Evolutionary conservation across 805 yeast genomes (phyloP).

Genomic region (Candida sanyiensis): DNA sequence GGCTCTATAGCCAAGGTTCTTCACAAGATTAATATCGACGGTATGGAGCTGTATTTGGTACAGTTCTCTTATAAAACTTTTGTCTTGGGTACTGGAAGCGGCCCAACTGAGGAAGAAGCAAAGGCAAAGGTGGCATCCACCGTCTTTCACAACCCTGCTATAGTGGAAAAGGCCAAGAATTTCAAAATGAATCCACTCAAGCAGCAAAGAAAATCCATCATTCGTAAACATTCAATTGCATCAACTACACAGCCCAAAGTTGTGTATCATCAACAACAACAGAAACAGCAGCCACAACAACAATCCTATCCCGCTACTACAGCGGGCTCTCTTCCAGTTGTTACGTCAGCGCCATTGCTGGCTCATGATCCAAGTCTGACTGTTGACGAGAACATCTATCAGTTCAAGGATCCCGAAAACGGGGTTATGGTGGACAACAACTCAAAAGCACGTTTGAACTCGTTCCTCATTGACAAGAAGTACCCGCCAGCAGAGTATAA

Average conservation of each 20-base stretch:
- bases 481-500: constrained; percentile 16
- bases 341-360: not conserved
- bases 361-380: constrained; percentile 2
- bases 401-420: constrained; percentile 1
- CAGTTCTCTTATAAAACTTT: not conserved
- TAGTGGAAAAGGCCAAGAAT: constrained; percentile 3
- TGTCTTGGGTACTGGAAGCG: constrained; percentile 7
- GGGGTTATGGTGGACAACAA: constrained; percentile 11
- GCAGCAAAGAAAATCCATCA: constrained; percentile 3
- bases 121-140: constrained; percentile 3
- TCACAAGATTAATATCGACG: not conserved
- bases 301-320: not conserved
- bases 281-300: not conserved
- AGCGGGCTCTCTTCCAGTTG: not conserved
- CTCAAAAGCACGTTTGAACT: constrained; percentile 16
- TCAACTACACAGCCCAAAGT: too few species aligned
- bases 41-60: not conserved
- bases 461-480: constrained; percentile 9
- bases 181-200: not conserved
- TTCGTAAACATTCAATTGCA: too few species aligned
- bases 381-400: constrained; percentile 2
- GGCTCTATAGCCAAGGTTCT: not conserved
- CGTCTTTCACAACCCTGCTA: constrained; percentile 3
- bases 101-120: constrained; percentile 2
- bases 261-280: not conserved